Percentiles rank a stretch among this genome's conserved stretches.
These are phyloP conservation scores for Graphilbum ipis-grandicollis DNA, from an alignment of 2,329 filamentous ascomycete species.

Conservation along the genomic window DNA sequence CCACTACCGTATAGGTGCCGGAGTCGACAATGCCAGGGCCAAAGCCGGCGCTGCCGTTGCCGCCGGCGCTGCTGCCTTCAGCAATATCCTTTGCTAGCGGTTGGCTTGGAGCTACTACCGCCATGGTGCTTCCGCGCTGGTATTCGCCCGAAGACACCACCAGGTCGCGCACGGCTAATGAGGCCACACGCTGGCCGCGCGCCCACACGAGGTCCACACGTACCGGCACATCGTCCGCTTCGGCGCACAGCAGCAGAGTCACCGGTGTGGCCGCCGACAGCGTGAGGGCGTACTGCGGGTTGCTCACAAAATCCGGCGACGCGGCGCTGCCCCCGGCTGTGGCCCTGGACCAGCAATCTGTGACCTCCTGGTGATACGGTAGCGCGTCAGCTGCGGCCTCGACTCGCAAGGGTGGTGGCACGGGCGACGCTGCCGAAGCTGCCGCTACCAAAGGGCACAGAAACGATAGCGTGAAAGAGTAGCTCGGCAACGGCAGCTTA, in stretches of 20 bases:
- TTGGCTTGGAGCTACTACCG: constrained; percentile 23
- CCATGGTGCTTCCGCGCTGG: constrained; percentile 58
- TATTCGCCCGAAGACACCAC: constrained; percentile 79
- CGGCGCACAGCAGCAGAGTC: constrained; percentile 56
- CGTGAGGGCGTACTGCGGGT: constrained; percentile 67
- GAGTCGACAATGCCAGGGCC: constrained; percentile 31
- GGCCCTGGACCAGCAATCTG: constrained; percentile 56
- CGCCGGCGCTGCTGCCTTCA: constrained; percentile 1
- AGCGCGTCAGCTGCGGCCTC: constrained; percentile 43
- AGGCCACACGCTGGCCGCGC: constrained; percentile 43
- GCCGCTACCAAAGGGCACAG: constrained; percentile 38
- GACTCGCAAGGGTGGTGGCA: constrained; percentile 33
- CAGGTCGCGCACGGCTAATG: constrained; percentile 59
- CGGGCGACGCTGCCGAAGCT: constrained; percentile 10
- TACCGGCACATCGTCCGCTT: constrained; percentile 49
- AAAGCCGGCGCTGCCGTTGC: constrained; percentile 7
- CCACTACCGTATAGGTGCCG: constrained; percentile 74
- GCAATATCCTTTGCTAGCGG: too few species aligned
- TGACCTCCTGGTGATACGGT: constrained; percentile 36
- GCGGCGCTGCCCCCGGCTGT: constrained; percentile 75
- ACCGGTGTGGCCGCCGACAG: constrained; percentile 41
- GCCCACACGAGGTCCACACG: constrained; percentile 78
- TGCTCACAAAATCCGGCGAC: constrained; percentile 59
- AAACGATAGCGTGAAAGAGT: constrained; percentile 76
- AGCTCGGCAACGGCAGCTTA: constrained; percentile 51